These are phyloP conservation scores for Gracilaria vermiculophylla DNA, from an alignment of 23 red algal genomes.

Conservation along the genomic window DNA sequence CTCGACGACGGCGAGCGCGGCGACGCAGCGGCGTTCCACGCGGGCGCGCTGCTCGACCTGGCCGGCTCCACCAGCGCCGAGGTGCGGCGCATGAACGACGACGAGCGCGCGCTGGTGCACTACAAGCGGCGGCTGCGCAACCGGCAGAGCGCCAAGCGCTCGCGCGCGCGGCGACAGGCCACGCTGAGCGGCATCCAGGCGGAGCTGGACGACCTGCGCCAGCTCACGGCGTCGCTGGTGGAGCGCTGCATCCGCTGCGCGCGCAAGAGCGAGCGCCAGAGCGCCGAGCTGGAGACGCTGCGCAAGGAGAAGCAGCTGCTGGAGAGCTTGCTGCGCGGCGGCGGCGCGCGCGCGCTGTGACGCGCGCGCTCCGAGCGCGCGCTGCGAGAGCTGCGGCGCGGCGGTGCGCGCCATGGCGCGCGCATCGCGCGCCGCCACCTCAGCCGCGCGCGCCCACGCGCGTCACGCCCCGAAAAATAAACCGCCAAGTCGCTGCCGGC, in stretches of 20 bases:
- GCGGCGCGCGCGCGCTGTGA: too few relatives aligned
- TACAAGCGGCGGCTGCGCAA: conserved; percentile 70
- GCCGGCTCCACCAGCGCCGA: conserved; percentile 61
- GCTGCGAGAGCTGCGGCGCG: background rate
- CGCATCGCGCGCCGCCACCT: too few relatives aligned
- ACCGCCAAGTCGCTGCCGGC: too few relatives aligned
- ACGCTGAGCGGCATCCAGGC: conserved; percentile 51
- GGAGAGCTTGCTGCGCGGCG: conserved; percentile 46
- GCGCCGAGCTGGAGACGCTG: conserved; percentile 21
- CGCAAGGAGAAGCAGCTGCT: conserved; percentile 58
- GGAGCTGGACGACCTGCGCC: conserved; percentile 61
- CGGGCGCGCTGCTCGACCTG: conserved; percentile 57
- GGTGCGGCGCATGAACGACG: conserved; percentile 61
- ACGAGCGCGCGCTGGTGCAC: conserved; percentile 69
- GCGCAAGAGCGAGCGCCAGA: conserved; percentile 27
- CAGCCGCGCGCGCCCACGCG: too few relatives aligned
- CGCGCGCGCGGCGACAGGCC: conserved; percentile 41
- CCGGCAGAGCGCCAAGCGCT: conserved; percentile 58
- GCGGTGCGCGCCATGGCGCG: too few relatives aligned
- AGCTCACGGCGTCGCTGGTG: conserved; percentile 34
- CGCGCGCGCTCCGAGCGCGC: too few relatives aligned
- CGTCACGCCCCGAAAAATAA: too few relatives aligned
- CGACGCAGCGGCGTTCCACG: conserved; percentile 10
- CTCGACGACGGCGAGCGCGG: background rate
- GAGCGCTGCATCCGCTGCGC: conserved; percentile 54